These are phyloP conservation scores for Cercospora brassicicola DNA, from an alignment of 2,329 filamentous ascomycete genomes.

Conservation along the genomic window DNA sequence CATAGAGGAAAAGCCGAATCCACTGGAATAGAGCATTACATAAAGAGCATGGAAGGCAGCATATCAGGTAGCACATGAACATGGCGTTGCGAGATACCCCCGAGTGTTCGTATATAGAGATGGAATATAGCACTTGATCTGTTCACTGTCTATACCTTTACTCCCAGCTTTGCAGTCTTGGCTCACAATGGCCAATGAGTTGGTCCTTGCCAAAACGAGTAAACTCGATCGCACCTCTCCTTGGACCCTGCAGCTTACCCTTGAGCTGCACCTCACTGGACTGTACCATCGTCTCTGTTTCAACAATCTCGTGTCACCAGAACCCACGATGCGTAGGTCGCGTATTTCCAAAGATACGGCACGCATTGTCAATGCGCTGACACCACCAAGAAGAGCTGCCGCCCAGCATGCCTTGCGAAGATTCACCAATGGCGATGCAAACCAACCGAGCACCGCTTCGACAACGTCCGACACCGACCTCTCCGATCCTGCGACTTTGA, in stretches of 20 bases:
- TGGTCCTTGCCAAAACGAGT: not conserved
- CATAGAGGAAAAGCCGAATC: slow-evolving; percentile 37
- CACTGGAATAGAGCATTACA: slow-evolving; percentile 22
- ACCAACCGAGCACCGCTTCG: not conserved
- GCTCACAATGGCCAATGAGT: not conserved
- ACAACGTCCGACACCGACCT: slow-evolving; percentile 19
- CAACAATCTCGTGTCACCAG: not conserved
- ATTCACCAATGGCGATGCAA: slow-evolving; percentile 17
- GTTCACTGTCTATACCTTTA: not conserved
- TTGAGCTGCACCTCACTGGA: slow-evolving; percentile 10
- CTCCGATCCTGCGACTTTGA: slow-evolving; percentile 21
- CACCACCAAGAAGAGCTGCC: slow-evolving; percentile 16
- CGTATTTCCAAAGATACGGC: slow-evolving; percentile 31
- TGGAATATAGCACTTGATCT: not conserved
- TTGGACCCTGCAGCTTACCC: slow-evolving; percentile 13
- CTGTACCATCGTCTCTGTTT: not conserved
- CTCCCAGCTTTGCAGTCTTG: not conserved
- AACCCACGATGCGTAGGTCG: slow-evolving; percentile 27
- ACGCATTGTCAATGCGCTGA: slow-evolving; percentile 25
- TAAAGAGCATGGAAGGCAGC: not conserved
- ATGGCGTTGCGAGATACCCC: not conserved
- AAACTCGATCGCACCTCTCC: not conserved
- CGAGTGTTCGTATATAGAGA: not conserved
- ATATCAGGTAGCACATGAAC: not conserved
- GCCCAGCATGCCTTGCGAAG: slow-evolving; percentile 29